Evolutionary conservation across 331 rosid genomes (phyloP).

Genomic region (Malus hybrid): DNA sequence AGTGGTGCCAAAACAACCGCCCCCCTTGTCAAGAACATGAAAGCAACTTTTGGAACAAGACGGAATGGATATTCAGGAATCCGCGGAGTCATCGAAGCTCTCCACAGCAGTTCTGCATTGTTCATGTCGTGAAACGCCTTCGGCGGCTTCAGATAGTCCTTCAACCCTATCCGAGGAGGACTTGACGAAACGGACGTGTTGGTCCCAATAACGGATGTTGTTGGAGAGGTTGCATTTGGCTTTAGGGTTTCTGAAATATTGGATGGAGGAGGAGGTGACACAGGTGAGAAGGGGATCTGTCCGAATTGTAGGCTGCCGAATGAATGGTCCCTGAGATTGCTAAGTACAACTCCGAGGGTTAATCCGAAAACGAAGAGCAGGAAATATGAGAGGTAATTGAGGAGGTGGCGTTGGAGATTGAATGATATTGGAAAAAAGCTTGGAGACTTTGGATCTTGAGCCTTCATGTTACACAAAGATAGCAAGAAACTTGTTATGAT

Average conservation of each 20-base stretch:
- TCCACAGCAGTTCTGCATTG: constrained; percentile 67
- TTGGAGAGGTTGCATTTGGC: neutral
- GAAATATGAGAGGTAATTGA: constrained; percentile 29
- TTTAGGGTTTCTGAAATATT: neutral
- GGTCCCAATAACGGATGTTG: neutral
- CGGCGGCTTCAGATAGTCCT: constrained; percentile 46
- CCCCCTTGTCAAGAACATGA: constrained; percentile 48
- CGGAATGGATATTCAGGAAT: constrained; percentile 39
- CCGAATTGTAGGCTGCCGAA: constrained; percentile 25
- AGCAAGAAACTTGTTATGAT: neutral
- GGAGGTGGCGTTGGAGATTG: constrained; percentile 22
- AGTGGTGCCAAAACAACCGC: constrained; percentile 30
- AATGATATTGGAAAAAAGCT: constrained; percentile 27
- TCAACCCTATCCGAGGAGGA: constrained; percentile 6
- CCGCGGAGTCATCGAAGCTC: constrained; percentile 67
- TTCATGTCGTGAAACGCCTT: constrained; percentile 46
- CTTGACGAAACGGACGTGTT: neutral
- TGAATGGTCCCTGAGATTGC: constrained; percentile 32
- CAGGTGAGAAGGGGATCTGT: constrained; percentile 25
- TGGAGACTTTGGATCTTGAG: neutral
- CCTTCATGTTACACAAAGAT: neutral
- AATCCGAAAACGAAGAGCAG: constrained; percentile 55
- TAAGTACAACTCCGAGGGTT: constrained; percentile 41
- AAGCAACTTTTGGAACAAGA: constrained; percentile 48
- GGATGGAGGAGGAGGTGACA: neutral